Evolutionary conservation across 2,329 filamentous ascomycete genomes (phyloP), one percentile per base, ranked within the genome.

Genomic region (Aspergillus sp.): DNA sequence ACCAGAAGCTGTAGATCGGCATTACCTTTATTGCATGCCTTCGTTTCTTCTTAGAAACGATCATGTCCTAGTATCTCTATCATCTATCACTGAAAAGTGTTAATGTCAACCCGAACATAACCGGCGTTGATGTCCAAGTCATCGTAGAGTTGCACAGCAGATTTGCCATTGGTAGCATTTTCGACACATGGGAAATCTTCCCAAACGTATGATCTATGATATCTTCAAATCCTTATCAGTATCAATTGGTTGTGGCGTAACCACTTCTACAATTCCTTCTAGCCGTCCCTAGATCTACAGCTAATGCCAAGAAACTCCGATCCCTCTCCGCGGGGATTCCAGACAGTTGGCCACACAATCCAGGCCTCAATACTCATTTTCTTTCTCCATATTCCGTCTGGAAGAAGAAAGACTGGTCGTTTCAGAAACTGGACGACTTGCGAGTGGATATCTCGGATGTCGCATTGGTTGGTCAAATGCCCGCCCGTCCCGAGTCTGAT

Each of bases 1-100:
- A 96, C 74, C 86, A 95, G 81, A 95, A 95, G 75, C 76, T 95
- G 73, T 95, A 84, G 70, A 53, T 22, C 22, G 20, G 46, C 57
- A 51, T 58, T 48, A 57, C 13, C 15, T 7, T 23, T 38, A 19
- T n/a, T 41, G 20, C 39, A 43, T 25, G 41, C n/a, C 6, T 17
- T 25, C 41, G 12, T 43, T 43, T 43, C 22, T 42, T n/a, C 54
- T 43, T 44, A 48, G 41, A 22, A 46, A 54, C 45, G 50, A 52
- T 48, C 38, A 41, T 50, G 19, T 50, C 50, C 50, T 48, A 55
- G 47, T 48, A 49, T 52, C 7, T 20, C n/a, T 20, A 30, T n/a
- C 19, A 27, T 35, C 13, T 22, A 41, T 46, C 30, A n/a, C 20
- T 41, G 25, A 45, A 30, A 42, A 46, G 27, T 25, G 45, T 46